phyloP scores from a whole-genome alignment of 495 filamentous ascomycete genomes.

The Entonaema liquescens region DNA sequence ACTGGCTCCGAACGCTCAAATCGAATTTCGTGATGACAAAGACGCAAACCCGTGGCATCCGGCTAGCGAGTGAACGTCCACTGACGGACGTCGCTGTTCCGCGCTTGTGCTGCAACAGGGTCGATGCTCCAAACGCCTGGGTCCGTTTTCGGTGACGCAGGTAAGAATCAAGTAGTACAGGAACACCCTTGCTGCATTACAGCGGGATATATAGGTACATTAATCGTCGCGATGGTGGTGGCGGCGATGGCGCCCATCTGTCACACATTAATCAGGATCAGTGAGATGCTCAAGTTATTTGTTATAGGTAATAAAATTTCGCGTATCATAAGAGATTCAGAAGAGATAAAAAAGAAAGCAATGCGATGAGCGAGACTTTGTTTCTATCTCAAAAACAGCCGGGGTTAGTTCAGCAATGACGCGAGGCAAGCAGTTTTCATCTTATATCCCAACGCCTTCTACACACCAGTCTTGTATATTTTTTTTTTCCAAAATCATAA shows the following conservation, averaged over 20 bases:
- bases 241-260: constrained; percentile 49
- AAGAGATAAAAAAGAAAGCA: constrained; percentile 20
- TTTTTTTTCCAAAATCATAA: constrained; percentile 14
- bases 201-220: constrained; percentile 19
- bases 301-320: constrained; percentile 29
- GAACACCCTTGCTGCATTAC: constrained; percentile 12
- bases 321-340: constrained; percentile 35
- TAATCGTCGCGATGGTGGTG: constrained; percentile 36
- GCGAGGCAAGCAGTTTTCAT: constrained; percentile 22
- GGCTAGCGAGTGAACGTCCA: constrained; percentile 5
- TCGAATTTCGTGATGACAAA: constrained; percentile 8
- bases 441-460: constrained; percentile 17
- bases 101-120: constrained; percentile 21
- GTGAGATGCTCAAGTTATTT: constrained; percentile 33
- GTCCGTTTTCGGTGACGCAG: constrained; percentile 26
- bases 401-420: constrained; percentile 20
- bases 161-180: constrained; percentile 7
- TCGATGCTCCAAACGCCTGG: constrained; percentile 11
- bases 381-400: constrained; percentile 39
- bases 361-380: constrained; percentile 27
- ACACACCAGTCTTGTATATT: constrained; percentile 19
- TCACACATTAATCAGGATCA: constrained; percentile 46
- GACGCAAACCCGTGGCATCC: constrained; percentile 12
- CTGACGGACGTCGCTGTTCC: constrained; percentile 11
- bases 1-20: constrained; percentile 12